Conservation (phyloP, 1,284 basidiomycete species). For the Papiliotrema fonsecae region DNA sequence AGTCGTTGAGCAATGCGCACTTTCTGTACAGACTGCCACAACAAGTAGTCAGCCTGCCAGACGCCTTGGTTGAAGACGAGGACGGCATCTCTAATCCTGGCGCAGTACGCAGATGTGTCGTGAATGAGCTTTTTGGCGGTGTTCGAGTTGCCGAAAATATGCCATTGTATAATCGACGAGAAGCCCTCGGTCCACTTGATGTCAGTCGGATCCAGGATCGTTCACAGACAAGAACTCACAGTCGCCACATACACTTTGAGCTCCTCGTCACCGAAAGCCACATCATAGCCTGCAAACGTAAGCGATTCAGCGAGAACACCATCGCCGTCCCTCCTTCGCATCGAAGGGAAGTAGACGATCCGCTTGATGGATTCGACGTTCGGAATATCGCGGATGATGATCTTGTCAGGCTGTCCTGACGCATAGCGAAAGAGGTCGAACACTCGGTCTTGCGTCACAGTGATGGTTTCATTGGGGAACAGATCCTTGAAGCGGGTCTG, state of each 20-base stretch:
- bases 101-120: conserved; percentile 53
- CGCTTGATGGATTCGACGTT: conserved; percentile 16
- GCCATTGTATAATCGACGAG: conserved; percentile 21
- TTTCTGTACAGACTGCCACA: conserved; percentile 68
- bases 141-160: conserved; percentile 51
- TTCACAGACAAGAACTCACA: conserved; percentile 15
- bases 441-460: conserved; percentile 13
- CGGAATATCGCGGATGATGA: conserved; percentile 15
- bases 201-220: background rate
- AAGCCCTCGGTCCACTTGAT: conserved; percentile 21
- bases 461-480: conserved; percentile 20
- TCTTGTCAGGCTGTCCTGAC: conserved; percentile 5
- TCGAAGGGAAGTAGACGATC: conserved; percentile 9
- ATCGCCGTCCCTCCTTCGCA: conserved; percentile 23
- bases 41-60: conserved; percentile 60
- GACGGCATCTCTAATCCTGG: conserved; percentile 61
- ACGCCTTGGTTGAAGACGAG: conserved; percentile 67
- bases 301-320: conserved; percentile 13
- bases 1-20: conserved; percentile 46
- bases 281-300: conserved; percentile 21
- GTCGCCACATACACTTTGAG: conserved; percentile 21
- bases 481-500: conserved; percentile 12
- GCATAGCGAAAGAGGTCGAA: conserved; percentile 26
- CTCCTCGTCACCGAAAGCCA: conserved; percentile 22
- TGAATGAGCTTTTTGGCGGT: conserved; percentile 56